Conservation (phyloP, 1,139 yeast genomes). For the Kurtzmaniella quercitrusa region DNA sequence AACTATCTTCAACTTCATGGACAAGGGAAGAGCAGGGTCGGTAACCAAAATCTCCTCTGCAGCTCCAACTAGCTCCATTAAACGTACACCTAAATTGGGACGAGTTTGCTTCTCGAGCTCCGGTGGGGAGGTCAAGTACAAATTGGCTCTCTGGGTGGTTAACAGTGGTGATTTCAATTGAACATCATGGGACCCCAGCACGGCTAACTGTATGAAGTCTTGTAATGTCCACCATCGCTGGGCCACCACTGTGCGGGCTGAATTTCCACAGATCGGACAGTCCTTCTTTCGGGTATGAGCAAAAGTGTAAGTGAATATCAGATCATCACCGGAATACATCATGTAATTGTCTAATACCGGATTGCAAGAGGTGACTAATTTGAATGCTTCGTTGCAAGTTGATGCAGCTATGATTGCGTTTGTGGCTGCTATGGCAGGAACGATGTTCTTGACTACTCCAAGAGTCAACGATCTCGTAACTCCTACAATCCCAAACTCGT, state of each 20-base stretch:
- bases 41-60: constrained; percentile 56
- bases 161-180: constrained; percentile 50
- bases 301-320: constrained; percentile 72
- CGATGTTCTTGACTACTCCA: constrained; percentile 88
- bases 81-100: constrained; percentile 34
- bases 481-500: constrained; percentile 61
- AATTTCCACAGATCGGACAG: constrained; percentile 74
- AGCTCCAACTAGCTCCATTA: constrained; percentile 34
- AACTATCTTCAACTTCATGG: constrained; percentile 22
- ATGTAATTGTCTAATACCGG: constrained; percentile 74
- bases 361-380: constrained; percentile 64
- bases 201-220: constrained; percentile 41
- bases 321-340: constrained; percentile 82
- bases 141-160: constrained; percentile 33
- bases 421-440: constrained; percentile 93
- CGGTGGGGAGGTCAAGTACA: constrained; percentile 53
- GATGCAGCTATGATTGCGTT: constrained; percentile 91
- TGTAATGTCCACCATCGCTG: constrained; percentile 40
- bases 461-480: constrained; percentile 69
- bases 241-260: constrained; percentile 29
- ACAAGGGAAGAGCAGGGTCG: constrained; percentile 52
- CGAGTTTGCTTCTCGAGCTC: constrained; percentile 46
- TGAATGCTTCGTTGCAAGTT: constrained; percentile 85
- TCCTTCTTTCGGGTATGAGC: constrained; percentile 53
- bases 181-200: constrained; percentile 27